Evolutionary conservation across 768 basidiomycete genomes (phyloP).

Genomic region (Kwoniella botswanensis): DNA sequence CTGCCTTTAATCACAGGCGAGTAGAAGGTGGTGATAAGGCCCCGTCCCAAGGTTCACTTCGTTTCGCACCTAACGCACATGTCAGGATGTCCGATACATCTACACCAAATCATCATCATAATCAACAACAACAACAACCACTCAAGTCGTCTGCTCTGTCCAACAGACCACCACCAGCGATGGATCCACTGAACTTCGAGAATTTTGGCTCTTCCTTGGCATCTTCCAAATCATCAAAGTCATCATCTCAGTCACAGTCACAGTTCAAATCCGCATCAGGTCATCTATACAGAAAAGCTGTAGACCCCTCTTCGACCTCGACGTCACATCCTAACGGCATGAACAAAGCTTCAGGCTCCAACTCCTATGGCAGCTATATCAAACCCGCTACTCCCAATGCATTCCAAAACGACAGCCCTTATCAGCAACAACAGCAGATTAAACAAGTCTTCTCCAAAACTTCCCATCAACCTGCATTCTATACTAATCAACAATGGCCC

Average conservation of each 20-base stretch:
- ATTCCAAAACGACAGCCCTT: conserved; percentile 9
- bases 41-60: too few relatives aligned
- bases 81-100: not conserved
- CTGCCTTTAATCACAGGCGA: not conserved
- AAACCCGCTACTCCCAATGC: conserved; percentile 49
- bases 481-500: conserved; percentile 28
- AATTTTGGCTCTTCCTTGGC: conserved; percentile 17
- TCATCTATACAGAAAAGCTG: not conserved
- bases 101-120: not conserved
- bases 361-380: conserved; percentile 33
- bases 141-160: conserved; percentile 7
- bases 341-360: not conserved
- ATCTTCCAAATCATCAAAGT: conserved; percentile 10
- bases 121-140: conserved; percentile 7
- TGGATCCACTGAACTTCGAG: conserved; percentile 19
- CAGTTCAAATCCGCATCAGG: not conserved
- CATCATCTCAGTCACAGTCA: not conserved
- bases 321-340: not conserved
- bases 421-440: not conserved
- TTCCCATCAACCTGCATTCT: conserved; percentile 13
- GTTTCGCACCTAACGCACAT: not conserved
- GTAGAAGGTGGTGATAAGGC: too few relatives aligned
- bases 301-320: not conserved
- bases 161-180: not conserved
- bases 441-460: conserved; percentile 23